Conservation (phyloP, 2,329 filamentous ascomycete species). For the Aspergillus carbonarius region DNA sequence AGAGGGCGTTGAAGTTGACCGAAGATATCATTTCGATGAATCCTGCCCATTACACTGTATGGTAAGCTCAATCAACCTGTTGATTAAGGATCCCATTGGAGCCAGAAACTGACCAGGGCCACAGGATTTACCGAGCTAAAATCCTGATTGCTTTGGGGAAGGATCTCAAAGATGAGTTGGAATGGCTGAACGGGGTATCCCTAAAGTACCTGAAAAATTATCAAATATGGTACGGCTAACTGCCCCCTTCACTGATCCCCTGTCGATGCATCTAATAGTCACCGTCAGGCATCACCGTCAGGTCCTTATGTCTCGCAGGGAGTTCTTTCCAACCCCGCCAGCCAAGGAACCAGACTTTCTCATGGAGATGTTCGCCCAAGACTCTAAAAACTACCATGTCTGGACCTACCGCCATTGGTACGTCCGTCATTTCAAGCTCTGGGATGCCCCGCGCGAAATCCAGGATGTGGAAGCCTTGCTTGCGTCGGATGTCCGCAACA, state of each 20-base stretch:
- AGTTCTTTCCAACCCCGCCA: conserved; percentile 55
- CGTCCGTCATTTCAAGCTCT: conserved; percentile 63
- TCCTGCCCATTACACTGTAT: conserved; percentile 96
- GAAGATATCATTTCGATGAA: conserved; percentile 90
- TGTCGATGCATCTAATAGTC: background rate
- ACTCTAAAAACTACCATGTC: conserved; percentile 97
- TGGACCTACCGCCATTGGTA: conserved; percentile 90
- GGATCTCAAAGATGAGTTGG: conserved; percentile 68
- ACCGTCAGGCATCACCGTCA: conserved; percentile 58
- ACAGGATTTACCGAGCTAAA: conserved; percentile 78
- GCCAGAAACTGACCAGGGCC: conserved; percentile 11
- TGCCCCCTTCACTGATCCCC: background rate
- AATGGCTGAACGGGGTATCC: conserved; percentile 83
- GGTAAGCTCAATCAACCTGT: conserved; percentile 51
- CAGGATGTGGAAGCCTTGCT: conserved; percentile 70
- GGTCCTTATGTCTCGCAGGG: conserved; percentile 51
- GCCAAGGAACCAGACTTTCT: conserved; percentile 73
- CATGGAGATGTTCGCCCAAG: conserved; percentile 73
- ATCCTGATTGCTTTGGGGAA: conserved; percentile 68
- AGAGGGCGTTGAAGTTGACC: conserved; percentile 76
- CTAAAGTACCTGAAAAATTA: conserved; percentile 93
- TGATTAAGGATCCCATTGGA: background rate
- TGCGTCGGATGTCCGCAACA: conserved; percentile 82
- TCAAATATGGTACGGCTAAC: conserved; percentile 73
- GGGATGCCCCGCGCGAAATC: conserved; percentile 62